These are phyloP conservation scores for Wallacemonas sp. DNA, from an alignment of 208 protist species.

Conservation along the genomic window DNA sequence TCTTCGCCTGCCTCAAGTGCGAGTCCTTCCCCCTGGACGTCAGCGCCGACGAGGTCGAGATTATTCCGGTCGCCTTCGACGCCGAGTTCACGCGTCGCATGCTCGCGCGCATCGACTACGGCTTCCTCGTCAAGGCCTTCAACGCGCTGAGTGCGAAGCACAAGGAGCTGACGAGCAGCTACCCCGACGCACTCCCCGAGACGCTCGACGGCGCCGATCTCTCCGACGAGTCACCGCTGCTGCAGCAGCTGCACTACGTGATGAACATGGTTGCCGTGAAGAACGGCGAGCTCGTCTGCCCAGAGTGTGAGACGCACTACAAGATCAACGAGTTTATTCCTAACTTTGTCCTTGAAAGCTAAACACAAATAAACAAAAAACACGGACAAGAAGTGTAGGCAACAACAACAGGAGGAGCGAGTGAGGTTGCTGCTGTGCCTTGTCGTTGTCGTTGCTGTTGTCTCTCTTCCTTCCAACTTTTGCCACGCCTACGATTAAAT, in stretches of 20 bases:
- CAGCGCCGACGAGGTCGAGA: constrained; percentile 41
- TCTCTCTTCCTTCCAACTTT: too few relatives aligned
- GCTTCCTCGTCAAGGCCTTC: constrained; percentile 59
- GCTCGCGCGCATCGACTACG: constrained; percentile 83
- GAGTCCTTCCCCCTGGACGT: constrained; percentile 69
- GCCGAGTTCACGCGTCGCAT: constrained; percentile 81
- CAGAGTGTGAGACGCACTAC: constrained; percentile 65
- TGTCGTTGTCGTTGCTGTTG: too few relatives aligned
- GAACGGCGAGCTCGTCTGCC: constrained; percentile 69
- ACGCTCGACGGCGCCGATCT: constrained; percentile 60
- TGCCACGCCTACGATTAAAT: too few relatives aligned
- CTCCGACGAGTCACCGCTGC: constrained; percentile 52
- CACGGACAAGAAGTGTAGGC: too few relatives aligned
- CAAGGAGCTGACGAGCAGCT: constrained; percentile 17
- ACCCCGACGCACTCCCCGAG: constrained; percentile 34
- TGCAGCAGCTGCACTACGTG: constrained; percentile 61
- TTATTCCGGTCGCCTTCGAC: constrained; percentile 69
- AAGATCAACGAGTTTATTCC: constrained; percentile 82
- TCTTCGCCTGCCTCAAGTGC: constrained; percentile 85
- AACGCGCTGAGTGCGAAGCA: constrained; percentile 37
- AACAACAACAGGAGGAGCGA: too few relatives aligned
- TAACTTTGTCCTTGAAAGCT: constrained; percentile 75
- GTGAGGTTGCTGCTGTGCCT: too few relatives aligned
- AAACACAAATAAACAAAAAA: background rate
- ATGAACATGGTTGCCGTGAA: constrained; percentile 73